Evolutionary conservation across 192 early-diverging fungal species (phyloP).

Genomic region (Phycomyces blakesleeanus): DNA sequence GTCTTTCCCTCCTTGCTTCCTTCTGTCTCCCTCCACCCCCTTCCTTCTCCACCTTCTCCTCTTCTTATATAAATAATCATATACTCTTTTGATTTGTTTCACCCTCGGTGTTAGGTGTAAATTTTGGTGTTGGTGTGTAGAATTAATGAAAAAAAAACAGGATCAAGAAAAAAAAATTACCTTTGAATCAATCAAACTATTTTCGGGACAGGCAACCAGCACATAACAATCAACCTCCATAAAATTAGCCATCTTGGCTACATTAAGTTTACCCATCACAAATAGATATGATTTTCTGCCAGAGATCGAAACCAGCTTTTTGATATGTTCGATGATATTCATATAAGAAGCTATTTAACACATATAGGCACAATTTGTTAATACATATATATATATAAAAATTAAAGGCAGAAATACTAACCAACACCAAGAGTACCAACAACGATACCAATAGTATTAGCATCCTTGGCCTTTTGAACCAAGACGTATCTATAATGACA

Average conservation of each 20-base stretch:
- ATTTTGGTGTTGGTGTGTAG: neutral
- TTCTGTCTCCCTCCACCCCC: too few species aligned
- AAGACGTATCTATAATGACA: slow-evolving; percentile 57
- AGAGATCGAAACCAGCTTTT: slow-evolving; percentile 63
- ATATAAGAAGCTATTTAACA: slow-evolving; percentile 66
- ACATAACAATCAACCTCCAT: slow-evolving; percentile 92
- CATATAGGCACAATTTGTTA: too few species aligned
- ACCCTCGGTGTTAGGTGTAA: too few species aligned
- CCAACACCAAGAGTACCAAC: slow-evolving; percentile 93
- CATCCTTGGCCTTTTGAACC: slow-evolving; percentile 91
- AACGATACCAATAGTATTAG: slow-evolving; percentile 90
- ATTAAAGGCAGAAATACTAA: slow-evolving; percentile 50
- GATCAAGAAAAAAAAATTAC: slow-evolving; percentile 4
- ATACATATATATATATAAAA: too few species aligned
- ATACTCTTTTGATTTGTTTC: too few species aligned
- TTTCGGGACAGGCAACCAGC: slow-evolving; percentile 92
- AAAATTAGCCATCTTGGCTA: slow-evolving; percentile 96
- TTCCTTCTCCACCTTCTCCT: too few species aligned
- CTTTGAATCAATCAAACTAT: slow-evolving; percentile 84
- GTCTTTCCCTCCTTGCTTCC: too few species aligned
- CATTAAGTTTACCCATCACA: slow-evolving; percentile 88
- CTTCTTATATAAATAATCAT: too few species aligned
- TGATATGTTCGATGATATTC: slow-evolving; percentile 75
- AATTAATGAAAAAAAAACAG: slow-evolving; percentile 1
- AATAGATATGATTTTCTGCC: slow-evolving; percentile 64